These are phyloP conservation scores for Blastobotrys ciferrii DNA, from an alignment of 1,139 yeast species.

Conservation along the genomic window DNA sequence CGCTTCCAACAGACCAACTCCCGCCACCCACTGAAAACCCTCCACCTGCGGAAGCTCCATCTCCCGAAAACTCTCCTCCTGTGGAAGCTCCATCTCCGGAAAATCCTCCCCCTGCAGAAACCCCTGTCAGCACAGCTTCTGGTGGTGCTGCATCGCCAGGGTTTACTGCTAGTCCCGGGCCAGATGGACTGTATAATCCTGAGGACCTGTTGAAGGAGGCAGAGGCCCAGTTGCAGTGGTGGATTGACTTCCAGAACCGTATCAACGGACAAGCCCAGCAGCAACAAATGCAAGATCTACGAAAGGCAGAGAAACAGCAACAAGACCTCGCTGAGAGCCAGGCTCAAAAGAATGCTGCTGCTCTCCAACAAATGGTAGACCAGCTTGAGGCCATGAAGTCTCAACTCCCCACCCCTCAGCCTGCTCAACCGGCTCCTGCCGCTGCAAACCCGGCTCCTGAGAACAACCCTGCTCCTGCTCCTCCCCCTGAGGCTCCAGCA, in stretches of 20 bases:
- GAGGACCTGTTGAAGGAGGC: neutral
- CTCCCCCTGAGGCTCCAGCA: neutral
- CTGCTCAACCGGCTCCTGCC: neutral
- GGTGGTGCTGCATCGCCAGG: no score
- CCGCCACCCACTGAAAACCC: no score
- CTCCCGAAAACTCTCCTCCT: no score
- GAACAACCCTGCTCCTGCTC: no score
- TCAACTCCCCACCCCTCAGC: neutral
- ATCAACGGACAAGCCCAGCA: conserved; percentile 1
- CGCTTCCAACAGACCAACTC: no score
- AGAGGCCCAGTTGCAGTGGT: conserved; percentile 1
- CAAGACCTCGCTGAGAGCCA: conserved; percentile 7
- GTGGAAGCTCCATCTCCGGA: neutral
- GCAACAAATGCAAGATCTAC: neutral
- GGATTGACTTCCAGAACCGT: conserved; percentile 6
- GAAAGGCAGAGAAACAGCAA: conserved; percentile 1
- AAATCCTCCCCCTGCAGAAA: neutral
- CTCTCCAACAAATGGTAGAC: conserved; percentile 1
- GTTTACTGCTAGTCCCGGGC: neutral
- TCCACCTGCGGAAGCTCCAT: no score
- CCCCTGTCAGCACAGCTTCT: neutral
- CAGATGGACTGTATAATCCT: neutral
- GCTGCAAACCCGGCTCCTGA: no score
- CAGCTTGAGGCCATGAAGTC: neutral
- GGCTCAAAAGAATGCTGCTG: neutral